Conservation (phyloP, 1,139 yeast species). For the Kluyveromyces marxianus region DNA sequence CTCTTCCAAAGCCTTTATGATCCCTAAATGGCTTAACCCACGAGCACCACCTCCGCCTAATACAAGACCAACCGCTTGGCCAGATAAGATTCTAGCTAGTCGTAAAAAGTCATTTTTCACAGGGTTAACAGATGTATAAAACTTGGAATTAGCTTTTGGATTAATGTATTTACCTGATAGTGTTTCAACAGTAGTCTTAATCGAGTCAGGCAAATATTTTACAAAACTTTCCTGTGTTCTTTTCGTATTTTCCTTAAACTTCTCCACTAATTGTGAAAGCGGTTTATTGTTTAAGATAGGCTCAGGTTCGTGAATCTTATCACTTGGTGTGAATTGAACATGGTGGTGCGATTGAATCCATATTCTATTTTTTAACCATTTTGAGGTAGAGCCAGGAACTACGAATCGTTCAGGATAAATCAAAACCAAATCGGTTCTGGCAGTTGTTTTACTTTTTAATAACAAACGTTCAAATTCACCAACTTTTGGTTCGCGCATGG, state of each 20-base stretch:
- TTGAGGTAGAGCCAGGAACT: constrained; percentile 73
- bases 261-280: constrained; percentile 22
- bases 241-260: constrained; percentile 24
- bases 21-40: constrained; percentile 88
- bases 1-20: constrained; percentile 87
- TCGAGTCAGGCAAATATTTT: constrained; percentile 27
- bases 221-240: constrained; percentile 28
- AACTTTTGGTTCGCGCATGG: constrained; percentile 57
- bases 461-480: constrained; percentile 83
- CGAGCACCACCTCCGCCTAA: constrained; percentile 98
- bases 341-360: constrained; percentile 97
- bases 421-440: constrained; percentile 79
- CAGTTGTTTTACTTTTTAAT: constrained; percentile 71
- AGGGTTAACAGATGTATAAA: constrained; percentile 43
- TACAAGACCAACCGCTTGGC: constrained; percentile 89
- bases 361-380: constrained; percentile 74
- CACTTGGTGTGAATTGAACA: constrained; percentile 41
- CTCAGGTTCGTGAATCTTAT: constrained; percentile 8
- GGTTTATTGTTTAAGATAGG: constrained; percentile 12
- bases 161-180: constrained; percentile 27
- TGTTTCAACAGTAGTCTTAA: constrained; percentile 30
- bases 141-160: constrained; percentile 16
- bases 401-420: constrained; percentile 80
- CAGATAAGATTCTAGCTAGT: constrained; percentile 80
- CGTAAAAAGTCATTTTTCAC: constrained; percentile 87